These are phyloP conservation scores for Aspergillus floridensis DNA, from an alignment of 2,329 filamentous ascomycete genomes.

Conservation along the genomic window DNA sequence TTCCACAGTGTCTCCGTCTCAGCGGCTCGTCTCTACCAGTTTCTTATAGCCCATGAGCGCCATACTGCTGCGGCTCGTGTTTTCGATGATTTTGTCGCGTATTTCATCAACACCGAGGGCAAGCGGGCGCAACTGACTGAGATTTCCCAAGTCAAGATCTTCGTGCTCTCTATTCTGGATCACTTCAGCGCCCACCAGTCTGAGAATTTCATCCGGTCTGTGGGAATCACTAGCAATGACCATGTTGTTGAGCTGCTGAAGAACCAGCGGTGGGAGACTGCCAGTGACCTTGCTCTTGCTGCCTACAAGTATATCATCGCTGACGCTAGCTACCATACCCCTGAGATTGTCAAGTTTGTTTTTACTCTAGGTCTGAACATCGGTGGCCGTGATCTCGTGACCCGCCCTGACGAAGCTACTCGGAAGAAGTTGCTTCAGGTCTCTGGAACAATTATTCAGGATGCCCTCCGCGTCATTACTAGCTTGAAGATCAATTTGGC, in stretches of 20 bases:
- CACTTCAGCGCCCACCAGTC: conserved; percentile 38
- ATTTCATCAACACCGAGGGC: conserved; percentile 34
- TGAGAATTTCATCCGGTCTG: conserved; percentile 35
- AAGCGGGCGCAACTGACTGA: conserved; percentile 27
- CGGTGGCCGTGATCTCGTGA: conserved; percentile 37
- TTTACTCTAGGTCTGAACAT: conserved; percentile 35
- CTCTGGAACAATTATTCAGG: conserved; percentile 42
- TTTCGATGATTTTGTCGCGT: conserved; percentile 31
- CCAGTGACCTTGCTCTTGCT: conserved; percentile 34
- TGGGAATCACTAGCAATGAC: conserved; percentile 36
- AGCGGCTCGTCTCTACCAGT: conserved; percentile 35
- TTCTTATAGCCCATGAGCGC: conserved; percentile 28
- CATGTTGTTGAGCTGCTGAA: conserved; percentile 30
- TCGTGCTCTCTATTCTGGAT: conserved; percentile 32
- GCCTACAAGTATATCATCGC: conserved; percentile 35
- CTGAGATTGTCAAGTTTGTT: conserved; percentile 34
- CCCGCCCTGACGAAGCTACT: conserved; percentile 33
- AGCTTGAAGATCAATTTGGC: conserved; percentile 45
- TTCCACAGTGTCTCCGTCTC: conserved; percentile 38
- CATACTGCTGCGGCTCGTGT: conserved; percentile 25
- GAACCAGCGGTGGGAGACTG: conserved; percentile 29
- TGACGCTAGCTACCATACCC: conserved; percentile 29
- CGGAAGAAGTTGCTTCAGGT: conserved; percentile 42
- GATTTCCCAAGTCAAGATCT: conserved; percentile 28
- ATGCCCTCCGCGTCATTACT: conserved; percentile 41